Base-by-base conservation (phyloP, 768 basidiomycete genomes). In the Macrolepiota fuliginosa region DNA sequence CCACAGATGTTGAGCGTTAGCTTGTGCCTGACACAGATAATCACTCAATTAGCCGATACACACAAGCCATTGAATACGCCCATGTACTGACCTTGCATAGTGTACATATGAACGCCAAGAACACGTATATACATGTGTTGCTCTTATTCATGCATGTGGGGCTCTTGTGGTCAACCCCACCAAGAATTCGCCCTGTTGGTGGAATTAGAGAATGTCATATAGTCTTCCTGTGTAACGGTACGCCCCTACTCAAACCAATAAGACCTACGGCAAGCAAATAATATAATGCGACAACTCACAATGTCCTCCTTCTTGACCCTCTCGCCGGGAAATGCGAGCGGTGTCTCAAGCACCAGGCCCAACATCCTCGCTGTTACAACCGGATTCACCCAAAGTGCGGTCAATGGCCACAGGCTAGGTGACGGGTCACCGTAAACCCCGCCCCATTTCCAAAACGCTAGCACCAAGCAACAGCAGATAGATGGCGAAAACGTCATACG, bases 1-100 rank as follows among this genome's bases (percentile, higher is more conserved):
- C 91, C 91, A 94, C 13, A 92, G 77, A 69, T 91, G 90, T 61
- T 89, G 87, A 2, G 88, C 74, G 65, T 93, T 89, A 1, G 86
- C 77, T 73, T 91, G 78, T 0, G 83, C 81, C 81, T 86, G 24
- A 36, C 39, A 22, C 6, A n/a, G 45, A 9, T 10, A 13, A 13
- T n/a, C 11, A n/a, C n/a, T n/a, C n/a, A n/a, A 42, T n/a, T n/a
- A 42, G n/a, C n/a, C 3, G 12, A 3, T 42, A 10, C 12, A 42
- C 3, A n/a, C n/a, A n/a, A n/a, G n/a, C 40, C 12, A 13, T 4
- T 42, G 40, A 2, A 13, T 13, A 4, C 2, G 11, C 3, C 40
- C 7, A 32, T 32, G 45, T 17, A 7, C 64, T 7, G 25, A 78
- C 86, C 75, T 90, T 91, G 60, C 78, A 66, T 0, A 87, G 36